phyloP scores from a whole-genome alignment of 1,284 basidiomycete genomes.

The Puccinia novopanici region DNA sequence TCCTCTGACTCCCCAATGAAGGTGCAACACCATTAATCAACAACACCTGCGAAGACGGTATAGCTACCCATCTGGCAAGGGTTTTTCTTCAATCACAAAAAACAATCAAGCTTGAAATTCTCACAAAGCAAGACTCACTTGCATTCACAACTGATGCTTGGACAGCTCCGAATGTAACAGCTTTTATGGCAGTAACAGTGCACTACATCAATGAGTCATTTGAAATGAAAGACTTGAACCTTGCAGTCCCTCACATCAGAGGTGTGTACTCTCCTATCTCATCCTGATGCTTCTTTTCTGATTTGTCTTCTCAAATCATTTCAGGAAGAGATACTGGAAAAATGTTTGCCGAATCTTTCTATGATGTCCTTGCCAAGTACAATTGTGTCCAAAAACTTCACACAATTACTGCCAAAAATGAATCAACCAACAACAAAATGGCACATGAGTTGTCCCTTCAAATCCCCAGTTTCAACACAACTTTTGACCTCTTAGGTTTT shows the following conservation, averaged over 20 bases:
- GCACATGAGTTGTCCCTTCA: neutral
- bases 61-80: neutral
- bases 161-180: slow-evolving; percentile 6
- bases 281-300: neutral
- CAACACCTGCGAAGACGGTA: too few species aligned
- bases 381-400: neutral
- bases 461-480: neutral
- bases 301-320: neutral
- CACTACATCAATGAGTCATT: slow-evolving; percentile 11
- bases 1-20: neutral
- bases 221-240: neutral
- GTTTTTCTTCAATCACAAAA: slow-evolving; percentile 3
- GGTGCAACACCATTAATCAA: neutral
- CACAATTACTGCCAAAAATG: neutral
- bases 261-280: neutral
- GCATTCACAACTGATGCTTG: neutral
- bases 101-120: neutral
- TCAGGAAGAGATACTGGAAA: neutral
- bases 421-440: neutral
- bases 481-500: neutral
- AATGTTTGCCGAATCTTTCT: neutral
- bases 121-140: neutral
- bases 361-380: neutral
- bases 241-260: slow-evolving; percentile 18
- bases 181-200: slow-evolving; percentile 26